phyloP scores from a whole-genome alignment of 2,329 filamentous ascomycete species.

The Fusarium vanettenii region DNA sequence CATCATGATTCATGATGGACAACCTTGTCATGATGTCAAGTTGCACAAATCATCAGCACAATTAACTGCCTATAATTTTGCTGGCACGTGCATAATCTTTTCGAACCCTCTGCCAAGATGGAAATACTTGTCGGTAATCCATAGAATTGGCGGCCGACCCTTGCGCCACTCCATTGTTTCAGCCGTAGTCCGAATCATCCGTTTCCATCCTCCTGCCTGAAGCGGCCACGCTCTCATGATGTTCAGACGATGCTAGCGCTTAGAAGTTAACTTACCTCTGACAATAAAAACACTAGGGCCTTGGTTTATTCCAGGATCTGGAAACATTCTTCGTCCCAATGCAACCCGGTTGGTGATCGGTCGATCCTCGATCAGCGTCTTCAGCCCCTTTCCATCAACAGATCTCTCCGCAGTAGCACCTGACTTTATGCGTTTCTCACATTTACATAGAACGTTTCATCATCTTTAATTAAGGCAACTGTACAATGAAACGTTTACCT shows the following conservation, averaged over 20 bases:
- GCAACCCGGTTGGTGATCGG: neutral
- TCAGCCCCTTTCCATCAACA: neutral
- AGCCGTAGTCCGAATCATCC: neutral
- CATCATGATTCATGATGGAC: neutral
- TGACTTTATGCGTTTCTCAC: neutral
- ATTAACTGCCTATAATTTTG: neutral
- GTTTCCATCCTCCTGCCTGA: slow-evolving; percentile 4
- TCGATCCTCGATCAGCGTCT: neutral
- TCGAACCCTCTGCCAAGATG: neutral
- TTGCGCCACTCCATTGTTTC: slow-evolving; percentile 2
- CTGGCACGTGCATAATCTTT: neutral
- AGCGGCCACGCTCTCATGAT: neutral
- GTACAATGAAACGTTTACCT: neutral
- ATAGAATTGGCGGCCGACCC: slow-evolving; percentile 1
- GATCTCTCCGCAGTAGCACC: neutral
- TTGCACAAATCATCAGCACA: neutral
- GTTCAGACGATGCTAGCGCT: neutral
- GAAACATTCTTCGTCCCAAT: neutral
- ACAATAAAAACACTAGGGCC: neutral
- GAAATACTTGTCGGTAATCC: neutral
- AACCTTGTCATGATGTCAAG: neutral
- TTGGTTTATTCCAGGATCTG: neutral
- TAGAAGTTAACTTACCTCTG: slow-evolving; percentile 5
- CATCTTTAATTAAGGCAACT: neutral
- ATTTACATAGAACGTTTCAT: neutral